A percentile compares a stretch with the other conserved stretches of the same genome.
Evolutionary conservation across 495 filamentous ascomycete species (phyloP).

Genomic region (Sabuloglossum arenarium): DNA sequence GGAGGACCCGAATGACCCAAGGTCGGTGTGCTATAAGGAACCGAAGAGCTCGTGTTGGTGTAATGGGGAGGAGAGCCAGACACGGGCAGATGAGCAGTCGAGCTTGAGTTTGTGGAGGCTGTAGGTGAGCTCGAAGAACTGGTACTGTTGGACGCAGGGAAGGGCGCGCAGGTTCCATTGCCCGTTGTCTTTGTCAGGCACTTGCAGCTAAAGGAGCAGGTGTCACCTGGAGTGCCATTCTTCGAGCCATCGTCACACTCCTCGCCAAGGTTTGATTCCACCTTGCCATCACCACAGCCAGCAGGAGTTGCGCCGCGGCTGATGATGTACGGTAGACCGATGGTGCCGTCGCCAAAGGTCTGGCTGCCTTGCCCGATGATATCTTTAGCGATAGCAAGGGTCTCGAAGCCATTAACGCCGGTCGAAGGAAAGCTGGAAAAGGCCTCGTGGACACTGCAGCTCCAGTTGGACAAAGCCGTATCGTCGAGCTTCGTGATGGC

Average conservation of each 20-base stretch:
- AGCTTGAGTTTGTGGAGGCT: too few relatives aligned
- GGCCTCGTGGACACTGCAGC: slow-evolving; percentile 27
- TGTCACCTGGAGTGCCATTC: slow-evolving; percentile 19
- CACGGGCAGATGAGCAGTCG: too few relatives aligned
- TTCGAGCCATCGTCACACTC: slow-evolving; percentile 30
- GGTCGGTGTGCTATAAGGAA: too few relatives aligned
- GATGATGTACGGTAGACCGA: slow-evolving; percentile 28
- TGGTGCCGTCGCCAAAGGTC: slow-evolving; percentile 21
- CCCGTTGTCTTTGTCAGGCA: slow-evolving; percentile 8
- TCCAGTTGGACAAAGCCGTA: slow-evolving; percentile 22
- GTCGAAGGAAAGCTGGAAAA: slow-evolving; percentile 23
- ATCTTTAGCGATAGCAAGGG: slow-evolving; percentile 25
- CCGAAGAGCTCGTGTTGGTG: too few relatives aligned
- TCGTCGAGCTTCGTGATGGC: slow-evolving; percentile 23
- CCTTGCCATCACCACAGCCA: slow-evolving; percentile 26
- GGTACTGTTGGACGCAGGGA: background rate
- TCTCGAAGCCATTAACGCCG: slow-evolving; percentile 22
- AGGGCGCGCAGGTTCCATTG: slow-evolving; percentile 8
- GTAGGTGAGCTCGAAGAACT: too few relatives aligned
- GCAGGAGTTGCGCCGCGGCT: slow-evolving; percentile 25
- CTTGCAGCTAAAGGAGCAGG: slow-evolving; percentile 23
- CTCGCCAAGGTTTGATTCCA: slow-evolving; percentile 19
- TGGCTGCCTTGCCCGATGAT: slow-evolving; percentile 19
- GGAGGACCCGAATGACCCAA: too few relatives aligned
- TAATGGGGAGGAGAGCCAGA: too few relatives aligned